Conservation (phyloP, 331 rosid species). For the Stylosanthes scabra region DNA sequence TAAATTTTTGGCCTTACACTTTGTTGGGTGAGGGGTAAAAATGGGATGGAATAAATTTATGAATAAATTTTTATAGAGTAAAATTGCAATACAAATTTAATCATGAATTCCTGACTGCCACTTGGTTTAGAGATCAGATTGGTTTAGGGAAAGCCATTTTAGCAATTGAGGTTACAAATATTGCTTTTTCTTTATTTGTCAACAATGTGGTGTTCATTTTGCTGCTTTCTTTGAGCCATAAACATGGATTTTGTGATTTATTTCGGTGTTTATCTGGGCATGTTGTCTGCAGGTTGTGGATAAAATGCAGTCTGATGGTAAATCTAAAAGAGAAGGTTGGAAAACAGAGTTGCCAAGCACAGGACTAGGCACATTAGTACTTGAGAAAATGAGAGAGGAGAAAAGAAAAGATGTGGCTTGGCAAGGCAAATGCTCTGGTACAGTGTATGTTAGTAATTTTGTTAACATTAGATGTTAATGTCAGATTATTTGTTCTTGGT, state of each 20-base stretch:
- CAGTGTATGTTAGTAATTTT: constrained; percentile 82
- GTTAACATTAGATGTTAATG: constrained; percentile 8
- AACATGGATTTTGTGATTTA: constrained; percentile 16
- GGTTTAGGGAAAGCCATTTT: constrained; percentile 8
- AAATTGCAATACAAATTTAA: not conserved
- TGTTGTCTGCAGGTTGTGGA: constrained; percentile 77
- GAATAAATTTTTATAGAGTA: not conserved
- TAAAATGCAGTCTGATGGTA: constrained; percentile 70
- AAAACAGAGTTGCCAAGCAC: constrained; percentile 67
- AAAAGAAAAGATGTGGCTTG: constrained; percentile 76
- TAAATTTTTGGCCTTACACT: not conserved
- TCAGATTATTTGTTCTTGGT: constrained; percentile 19
- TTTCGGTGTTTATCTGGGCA: constrained; percentile 40
- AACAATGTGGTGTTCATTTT: constrained; percentile 9
- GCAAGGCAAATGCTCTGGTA: constrained; percentile 99
- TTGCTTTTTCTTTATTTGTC: not conserved
- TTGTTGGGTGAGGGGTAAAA: not conserved
- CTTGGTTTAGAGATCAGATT: not conserved
- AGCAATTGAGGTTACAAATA: not conserved
- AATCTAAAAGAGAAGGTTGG: constrained; percentile 83
- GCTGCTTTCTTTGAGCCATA: constrained; percentile 17
- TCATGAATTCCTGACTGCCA: not conserved
- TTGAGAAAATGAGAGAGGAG: constrained; percentile 76
- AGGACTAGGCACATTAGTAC: constrained; percentile 73
- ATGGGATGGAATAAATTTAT: not conserved